Base-by-base conservation (phyloP, 1,284 basidiomycete genomes). In the Naganishia albida region DNA sequence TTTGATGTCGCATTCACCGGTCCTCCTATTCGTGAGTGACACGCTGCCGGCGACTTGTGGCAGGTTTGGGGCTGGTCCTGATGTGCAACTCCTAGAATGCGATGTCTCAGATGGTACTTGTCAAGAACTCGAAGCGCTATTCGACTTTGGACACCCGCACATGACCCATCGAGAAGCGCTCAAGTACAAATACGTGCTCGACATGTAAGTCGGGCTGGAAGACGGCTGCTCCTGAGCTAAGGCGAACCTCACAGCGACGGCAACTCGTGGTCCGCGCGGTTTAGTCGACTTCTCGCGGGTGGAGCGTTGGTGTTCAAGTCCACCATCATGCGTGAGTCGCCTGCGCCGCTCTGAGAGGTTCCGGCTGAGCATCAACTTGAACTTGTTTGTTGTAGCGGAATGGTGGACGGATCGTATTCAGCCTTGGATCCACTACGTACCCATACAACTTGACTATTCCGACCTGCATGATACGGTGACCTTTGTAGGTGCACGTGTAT, bases 201-300 rank as follows among this genome's bases (percentile, higher is more conserved):
- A 77, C 62, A 69, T 77, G 70, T 73, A 49, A 70, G 71, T 71
- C 6, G 1, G 12, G 15, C 18, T 42, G 23, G 26, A 12, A 10
- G 34, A 30, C 3, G 15, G 1, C 25, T 28, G n/a, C 3, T 12
- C 12, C 18, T 16, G n/a, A 20, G 20, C 34, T 20, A 16, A 55
- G 16, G 34, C 54, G 63, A 63, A 30, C 7, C 26, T 44, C 26
- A 23, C 39, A 67, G 65, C 8, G 85, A 88, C 69, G 87, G 87
- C 2, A 87, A 88, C 69, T 87, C 85, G 1, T 88, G 87, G 87
- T 86, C 84, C 10, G 82, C 85, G 38, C 82, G 87, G 1, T 88
- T 88, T 69, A 70, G 75, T 63, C 69, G 76, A n/a, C 69, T 79
- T 1, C 62, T 79, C n/a, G 63, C 68, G 16, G 72, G 71, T 2